A percentile compares a stretch with the other conserved stretches of the same genome.
Evolutionary conservation across 345 rosid species (phyloP).

Genomic region (Brassica incana): DNA sequence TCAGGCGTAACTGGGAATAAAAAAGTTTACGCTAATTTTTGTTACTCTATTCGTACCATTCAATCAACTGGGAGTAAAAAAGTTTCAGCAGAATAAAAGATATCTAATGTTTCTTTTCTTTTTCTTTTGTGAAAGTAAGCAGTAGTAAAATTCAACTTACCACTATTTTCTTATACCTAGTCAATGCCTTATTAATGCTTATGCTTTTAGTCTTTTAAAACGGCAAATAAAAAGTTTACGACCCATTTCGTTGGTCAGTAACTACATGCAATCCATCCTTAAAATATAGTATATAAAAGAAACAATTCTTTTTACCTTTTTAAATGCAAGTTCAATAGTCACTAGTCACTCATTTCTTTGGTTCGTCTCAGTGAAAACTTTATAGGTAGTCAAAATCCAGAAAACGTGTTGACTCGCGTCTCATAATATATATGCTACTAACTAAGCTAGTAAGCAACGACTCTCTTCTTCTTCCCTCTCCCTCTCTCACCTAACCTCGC

Average conservation of each 20-base stretch:
- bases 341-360: neutral
- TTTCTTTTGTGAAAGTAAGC: neutral
- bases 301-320: constrained; percentile 8
- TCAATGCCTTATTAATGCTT: constrained; percentile 23
- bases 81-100: neutral
- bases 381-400: constrained; percentile 24
- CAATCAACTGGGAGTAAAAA: no score
- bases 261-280: neutral
- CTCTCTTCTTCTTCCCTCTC: constrained; percentile 19
- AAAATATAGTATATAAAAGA: neutral
- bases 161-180: neutral
- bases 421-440: constrained; percentile 19
- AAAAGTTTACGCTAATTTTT: no score
- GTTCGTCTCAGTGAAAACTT: constrained; percentile 34
- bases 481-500: constrained; percentile 14
- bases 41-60: no score
- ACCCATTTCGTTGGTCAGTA: constrained; percentile 1
- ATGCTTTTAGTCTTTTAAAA: constrained; percentile 19
- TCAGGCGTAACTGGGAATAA: no score
- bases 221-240: constrained; percentile 1
- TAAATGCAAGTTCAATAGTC: neutral
- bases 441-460: constrained; percentile 17
- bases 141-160: neutral
- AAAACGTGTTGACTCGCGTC: constrained; percentile 27
- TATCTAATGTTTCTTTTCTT: neutral